Percentiles rank a stretch among this genome's conserved stretches.
phyloP scores from a whole-genome alignment of 257 asterid genomes.

The Fraxinus pennsylvanica region DNA sequence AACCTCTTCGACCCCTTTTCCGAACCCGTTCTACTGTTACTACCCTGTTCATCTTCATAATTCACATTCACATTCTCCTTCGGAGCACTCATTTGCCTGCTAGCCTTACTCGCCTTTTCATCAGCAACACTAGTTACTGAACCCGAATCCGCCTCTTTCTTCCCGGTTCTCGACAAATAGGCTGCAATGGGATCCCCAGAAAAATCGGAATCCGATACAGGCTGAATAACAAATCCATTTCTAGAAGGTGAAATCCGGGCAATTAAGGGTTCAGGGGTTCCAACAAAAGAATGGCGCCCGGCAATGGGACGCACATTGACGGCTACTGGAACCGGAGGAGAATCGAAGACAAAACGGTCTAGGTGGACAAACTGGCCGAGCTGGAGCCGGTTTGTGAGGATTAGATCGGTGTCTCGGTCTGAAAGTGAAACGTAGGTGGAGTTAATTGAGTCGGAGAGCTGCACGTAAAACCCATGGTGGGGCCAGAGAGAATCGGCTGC shows the following conservation, averaged over 20 bases:
- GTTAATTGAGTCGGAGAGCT: conserved; percentile 86
- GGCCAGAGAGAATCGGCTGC: conserved; percentile 74
- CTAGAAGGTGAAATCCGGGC: conserved; percentile 57
- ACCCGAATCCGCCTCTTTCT: conserved; percentile 32
- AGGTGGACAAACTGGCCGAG: conserved; percentile 84
- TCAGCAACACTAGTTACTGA: conserved; percentile 2
- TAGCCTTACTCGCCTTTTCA: conserved; percentile 24
- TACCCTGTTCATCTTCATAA: conserved; percentile 20
- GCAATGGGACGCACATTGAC: conserved; percentile 73
- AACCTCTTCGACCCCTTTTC: conserved; percentile 67
- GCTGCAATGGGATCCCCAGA: conserved; percentile 59
- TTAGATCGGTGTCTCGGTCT: conserved; percentile 76
- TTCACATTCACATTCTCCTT: conserved; percentile 66
- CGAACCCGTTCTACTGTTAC: conserved; percentile 21
- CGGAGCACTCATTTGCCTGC: conserved; percentile 41
- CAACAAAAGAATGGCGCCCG: conserved; percentile 75
- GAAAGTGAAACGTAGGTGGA: conserved; percentile 93
- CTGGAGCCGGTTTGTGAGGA: conserved; percentile 82
- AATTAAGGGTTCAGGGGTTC: conserved; percentile 75
- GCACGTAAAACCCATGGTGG: conserved; percentile 79
- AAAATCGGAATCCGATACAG: conserved; percentile 59
- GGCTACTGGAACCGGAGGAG: conserved; percentile 71
- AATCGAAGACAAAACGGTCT: conserved; percentile 70
- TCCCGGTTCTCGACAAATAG: conserved; percentile 46
- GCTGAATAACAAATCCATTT: conserved; percentile 68